Percentiles rank a stretch among this genome's conserved stretches.
phyloP scores from a whole-genome alignment of 2,329 filamentous ascomycete species.

The Monosporascus sp. region DNA sequence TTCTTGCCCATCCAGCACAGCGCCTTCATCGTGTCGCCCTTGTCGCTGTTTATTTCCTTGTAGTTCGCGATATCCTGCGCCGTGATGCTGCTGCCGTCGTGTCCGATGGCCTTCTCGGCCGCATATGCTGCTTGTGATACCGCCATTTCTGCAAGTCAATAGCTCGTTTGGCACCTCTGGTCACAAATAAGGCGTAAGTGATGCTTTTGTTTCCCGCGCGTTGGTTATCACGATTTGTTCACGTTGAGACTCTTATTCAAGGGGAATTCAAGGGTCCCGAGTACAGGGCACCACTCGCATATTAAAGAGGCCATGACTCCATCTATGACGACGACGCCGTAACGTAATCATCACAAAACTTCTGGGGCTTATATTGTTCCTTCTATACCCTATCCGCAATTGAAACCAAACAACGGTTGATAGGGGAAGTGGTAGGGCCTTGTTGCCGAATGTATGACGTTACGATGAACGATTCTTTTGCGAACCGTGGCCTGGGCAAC shows the following conservation, averaged over 20 bases:
- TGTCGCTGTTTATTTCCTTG: constrained; percentile 33
- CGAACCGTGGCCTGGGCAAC: not conserved
- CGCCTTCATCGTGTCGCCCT: constrained; percentile 67
- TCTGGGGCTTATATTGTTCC: not conserved
- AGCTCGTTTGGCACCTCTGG: constrained; percentile 1
- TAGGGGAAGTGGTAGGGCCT: not conserved
- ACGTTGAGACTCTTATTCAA: not conserved
- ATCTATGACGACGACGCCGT: not conserved
- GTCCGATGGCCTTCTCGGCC: constrained; percentile 63
- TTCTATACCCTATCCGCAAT: not conserved
- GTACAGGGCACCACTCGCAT: not conserved
- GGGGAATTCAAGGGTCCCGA: not conserved
- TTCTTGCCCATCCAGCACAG: constrained; percentile 80
- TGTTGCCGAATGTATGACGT: not conserved
- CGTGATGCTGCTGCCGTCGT: constrained; percentile 58
- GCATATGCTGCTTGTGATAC: constrained; percentile 61
- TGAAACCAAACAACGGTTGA: not conserved
- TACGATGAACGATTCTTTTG: not conserved
- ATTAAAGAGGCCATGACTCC: not conserved
- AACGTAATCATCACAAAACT: not conserved
- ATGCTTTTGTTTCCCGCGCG: not conserved
- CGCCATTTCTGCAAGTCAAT: constrained; percentile 37
- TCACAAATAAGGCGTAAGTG: no score
- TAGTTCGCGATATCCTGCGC: constrained; percentile 67
- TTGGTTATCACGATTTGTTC: not conserved